These are phyloP conservation scores for Papiliotrema laurentii DNA, from an alignment of 1,284 basidiomycete species.

Conservation along the genomic window DNA sequence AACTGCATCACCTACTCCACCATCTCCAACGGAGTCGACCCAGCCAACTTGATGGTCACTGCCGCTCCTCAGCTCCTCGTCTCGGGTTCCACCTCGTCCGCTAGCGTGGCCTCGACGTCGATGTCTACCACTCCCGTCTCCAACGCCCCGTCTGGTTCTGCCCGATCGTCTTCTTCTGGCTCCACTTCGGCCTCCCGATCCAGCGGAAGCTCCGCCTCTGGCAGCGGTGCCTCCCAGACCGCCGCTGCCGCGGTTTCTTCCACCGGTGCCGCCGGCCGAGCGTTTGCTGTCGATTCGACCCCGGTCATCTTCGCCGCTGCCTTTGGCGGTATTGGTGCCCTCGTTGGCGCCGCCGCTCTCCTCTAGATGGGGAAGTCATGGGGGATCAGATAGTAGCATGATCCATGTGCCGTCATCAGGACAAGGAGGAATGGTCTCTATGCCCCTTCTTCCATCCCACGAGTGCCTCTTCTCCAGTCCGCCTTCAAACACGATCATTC, in stretches of 20 bases:
- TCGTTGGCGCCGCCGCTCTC: conserved; percentile 20
- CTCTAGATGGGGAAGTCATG: conserved; percentile 15
- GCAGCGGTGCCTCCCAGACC: background rate
- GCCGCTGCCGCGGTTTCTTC: background rate
- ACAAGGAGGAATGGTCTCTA: too few species aligned
- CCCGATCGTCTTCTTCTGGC: background rate
- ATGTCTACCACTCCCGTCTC: conserved; percentile 10
- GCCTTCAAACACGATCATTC: too few species aligned
- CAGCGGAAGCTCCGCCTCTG: conserved; percentile 7
- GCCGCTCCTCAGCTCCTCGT: conserved; percentile 26
- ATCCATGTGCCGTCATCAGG: too few species aligned
- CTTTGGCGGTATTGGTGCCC: conserved; percentile 9
- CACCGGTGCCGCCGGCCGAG: conserved; percentile 1
- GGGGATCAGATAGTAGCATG: too few species aligned
- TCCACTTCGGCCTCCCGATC: conserved; percentile 8
- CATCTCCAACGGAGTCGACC: conserved; percentile 42
- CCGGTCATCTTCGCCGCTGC: conserved; percentile 5
- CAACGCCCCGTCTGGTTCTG: conserved; percentile 6
- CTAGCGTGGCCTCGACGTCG: background rate
- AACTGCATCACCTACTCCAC: conserved; percentile 47
- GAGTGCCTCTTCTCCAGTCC: too few species aligned
- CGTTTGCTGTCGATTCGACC: background rate
- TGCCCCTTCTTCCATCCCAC: too few species aligned
- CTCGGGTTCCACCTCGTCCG: conserved; percentile 24
- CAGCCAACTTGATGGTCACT: conserved; percentile 32